Evolutionary conservation across 1,284 basidiomycete genomes (phyloP).

Genomic region (Rhodotorula sp.): DNA sequence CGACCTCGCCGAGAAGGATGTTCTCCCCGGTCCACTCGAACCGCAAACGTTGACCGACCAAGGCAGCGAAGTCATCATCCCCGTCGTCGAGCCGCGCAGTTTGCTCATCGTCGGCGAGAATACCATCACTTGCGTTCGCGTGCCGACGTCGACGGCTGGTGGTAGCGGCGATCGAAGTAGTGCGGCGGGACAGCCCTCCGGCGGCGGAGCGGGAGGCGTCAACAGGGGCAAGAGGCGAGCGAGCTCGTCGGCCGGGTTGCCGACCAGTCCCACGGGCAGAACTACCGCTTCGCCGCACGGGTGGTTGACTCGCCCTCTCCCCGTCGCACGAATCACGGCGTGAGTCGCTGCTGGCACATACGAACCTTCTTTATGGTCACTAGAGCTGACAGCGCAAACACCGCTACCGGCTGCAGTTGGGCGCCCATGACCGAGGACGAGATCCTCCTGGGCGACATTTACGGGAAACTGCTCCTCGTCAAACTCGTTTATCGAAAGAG

Average conservation of each 20-base stretch:
- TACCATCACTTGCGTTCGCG: slow-evolving; percentile 14
- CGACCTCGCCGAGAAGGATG: slow-evolving; percentile 35
- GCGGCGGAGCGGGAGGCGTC: too few species aligned
- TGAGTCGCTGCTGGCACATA: slow-evolving; percentile 10
- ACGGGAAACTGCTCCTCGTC: slow-evolving; percentile 65
- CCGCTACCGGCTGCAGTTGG: background rate
- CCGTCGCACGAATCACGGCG: slow-evolving; percentile 34
- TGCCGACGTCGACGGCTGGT: background rate
- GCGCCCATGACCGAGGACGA: background rate
- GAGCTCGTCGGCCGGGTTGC: background rate
- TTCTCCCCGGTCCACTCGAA: slow-evolving; percentile 15
- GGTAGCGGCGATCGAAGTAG: background rate
- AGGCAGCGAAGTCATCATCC: slow-evolving; percentile 36
- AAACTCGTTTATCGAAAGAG: slow-evolving; percentile 39
- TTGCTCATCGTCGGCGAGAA: slow-evolving; percentile 42
- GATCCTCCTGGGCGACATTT: slow-evolving; percentile 71
- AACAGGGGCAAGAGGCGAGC: slow-evolving; percentile 23
- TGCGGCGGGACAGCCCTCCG: too few species aligned
- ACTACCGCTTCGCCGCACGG: background rate
- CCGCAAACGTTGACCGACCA: slow-evolving; percentile 28
- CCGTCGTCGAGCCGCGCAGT: slow-evolving; percentile 5
- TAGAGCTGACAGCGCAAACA: too few species aligned
- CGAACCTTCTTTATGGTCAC: too few species aligned
- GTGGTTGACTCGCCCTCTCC: slow-evolving; percentile 4
- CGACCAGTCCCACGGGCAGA: background rate